Conservation (phyloP, 768 basidiomycete genomes). For the Suillus cothurnatus region DNA sequence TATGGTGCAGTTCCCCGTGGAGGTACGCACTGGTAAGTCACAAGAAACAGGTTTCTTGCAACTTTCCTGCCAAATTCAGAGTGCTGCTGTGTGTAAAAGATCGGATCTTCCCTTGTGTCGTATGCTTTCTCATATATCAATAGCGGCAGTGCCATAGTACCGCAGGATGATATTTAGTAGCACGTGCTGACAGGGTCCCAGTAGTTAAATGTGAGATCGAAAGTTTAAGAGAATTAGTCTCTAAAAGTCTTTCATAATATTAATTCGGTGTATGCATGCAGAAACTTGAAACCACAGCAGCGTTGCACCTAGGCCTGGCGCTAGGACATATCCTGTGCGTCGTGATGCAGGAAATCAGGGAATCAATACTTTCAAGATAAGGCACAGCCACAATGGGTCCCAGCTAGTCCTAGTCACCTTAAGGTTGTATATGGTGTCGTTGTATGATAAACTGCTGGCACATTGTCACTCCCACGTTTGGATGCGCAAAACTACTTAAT, state of each 20-base stretch:
- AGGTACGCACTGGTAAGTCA: background rate
- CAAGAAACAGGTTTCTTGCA: background rate
- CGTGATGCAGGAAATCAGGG: background rate
- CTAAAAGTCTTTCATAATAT: too few relatives aligned
- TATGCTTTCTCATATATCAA: background rate
- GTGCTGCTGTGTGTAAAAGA: background rate
- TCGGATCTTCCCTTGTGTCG: background rate
- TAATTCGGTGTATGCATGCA: too few relatives aligned
- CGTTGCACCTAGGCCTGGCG: background rate
- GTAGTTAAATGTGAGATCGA: too few relatives aligned
- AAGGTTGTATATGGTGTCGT: too few relatives aligned
- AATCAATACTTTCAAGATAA: background rate
- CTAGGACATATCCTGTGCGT: background rate
- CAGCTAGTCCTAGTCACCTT: too few relatives aligned
- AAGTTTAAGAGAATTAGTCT: too few relatives aligned
- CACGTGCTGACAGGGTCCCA: too few relatives aligned
- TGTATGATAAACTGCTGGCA: background rate
- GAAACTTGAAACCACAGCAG: background rate
- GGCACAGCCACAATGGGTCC: background rate
- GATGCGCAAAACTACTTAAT: background rate
- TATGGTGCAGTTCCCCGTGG: background rate
- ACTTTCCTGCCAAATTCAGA: background rate
- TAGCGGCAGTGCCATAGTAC: background rate
- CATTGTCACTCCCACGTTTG: background rate
- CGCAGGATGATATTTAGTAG: background rate